Evolutionary conservation across 768 basidiomycete species (phyloP), one percentile per base, ranked within the genome.

Genomic region (Tricholoma furcatifolium): DNA sequence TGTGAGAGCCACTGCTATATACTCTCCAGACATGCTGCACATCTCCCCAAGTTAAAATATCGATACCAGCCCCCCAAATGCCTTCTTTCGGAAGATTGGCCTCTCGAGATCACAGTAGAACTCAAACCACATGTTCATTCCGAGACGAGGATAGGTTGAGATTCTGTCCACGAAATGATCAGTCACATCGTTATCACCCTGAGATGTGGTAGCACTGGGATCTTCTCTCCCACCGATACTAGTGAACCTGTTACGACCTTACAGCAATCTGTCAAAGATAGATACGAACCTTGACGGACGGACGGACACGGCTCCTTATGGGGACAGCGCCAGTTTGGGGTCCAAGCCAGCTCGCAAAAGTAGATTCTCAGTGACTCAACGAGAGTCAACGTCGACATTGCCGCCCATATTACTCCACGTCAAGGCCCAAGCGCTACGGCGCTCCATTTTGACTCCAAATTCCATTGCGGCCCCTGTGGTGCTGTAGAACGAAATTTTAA

Each of bases 181-280:
- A 56, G 27, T 59, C 53, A 50, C 50, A 53, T 51, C 50, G 52
- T 42, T 39, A 42, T 36, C 43, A 35, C 48, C 32, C 18, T 43
- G 35, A 45, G n/a, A 18, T 45, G 46, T 50, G 42, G 43, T 50
- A 56, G 36, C 27, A 27, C 27, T 27, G 27, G 7, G 30, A 51
- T 60, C 52, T 53, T 57, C 56, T 49, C 56, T 53, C 58, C 46
- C 50, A 56, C 47, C 44, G n/a, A 38, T 20, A 8, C 30, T 30
- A 21, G 18, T 6, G 50, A n/a, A 27, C 3, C 27, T 27, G 27
- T 27, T 27, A 27, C 27, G 7, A 27, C 27, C 7, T 27, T 53
- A 21, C 30, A 20, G 30, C 27, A 49, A 59, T 44, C 47, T 52
- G 53, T 54, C 55, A 60, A 49, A 23, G 27, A 43, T 38, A 49